phyloP scores from a whole-genome alignment of 2,329 filamentous ascomycete species.

The Colletotrichum ledebouriae region DNA sequence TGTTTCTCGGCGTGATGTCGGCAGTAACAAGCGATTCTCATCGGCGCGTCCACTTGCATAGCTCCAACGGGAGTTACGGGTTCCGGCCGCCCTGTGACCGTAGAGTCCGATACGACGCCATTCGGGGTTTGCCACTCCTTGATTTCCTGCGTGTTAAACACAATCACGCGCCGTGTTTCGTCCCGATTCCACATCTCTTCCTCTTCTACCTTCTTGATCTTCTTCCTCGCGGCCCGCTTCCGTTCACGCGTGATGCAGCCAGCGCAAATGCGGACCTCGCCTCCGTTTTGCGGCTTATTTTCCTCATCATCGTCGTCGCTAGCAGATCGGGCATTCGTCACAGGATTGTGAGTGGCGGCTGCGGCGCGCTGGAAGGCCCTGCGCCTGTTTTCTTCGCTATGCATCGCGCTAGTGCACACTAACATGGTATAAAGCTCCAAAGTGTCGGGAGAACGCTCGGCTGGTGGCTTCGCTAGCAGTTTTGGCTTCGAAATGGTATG shows the following conservation, averaged over 20 bases:
- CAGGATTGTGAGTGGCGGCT: conserved; percentile 56
- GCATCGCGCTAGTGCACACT: conserved; percentile 94
- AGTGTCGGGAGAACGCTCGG: conserved; percentile 77
- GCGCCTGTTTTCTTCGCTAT: conserved; percentile 74
- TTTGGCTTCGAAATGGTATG: conserved; percentile 97
- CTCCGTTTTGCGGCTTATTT: conserved; percentile 84
- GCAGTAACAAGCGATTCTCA: conserved; percentile 98
- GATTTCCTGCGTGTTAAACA: conserved; percentile 91
- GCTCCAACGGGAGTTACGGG: conserved; percentile 66
- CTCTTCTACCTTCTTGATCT: conserved; percentile 92
- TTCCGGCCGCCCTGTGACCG: conserved; percentile 58
- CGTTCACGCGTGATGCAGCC: conserved; percentile 94
- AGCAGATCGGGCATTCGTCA: conserved; percentile 45
- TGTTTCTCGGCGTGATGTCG: conserved; percentile 94
- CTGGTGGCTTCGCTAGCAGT: conserved; percentile 80
- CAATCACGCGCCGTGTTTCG: conserved; percentile 84
- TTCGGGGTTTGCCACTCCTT: conserved; percentile 80
- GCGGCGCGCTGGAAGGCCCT: conserved; percentile 75
- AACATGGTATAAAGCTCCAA: conserved; percentile 85
- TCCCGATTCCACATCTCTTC: conserved; percentile 88
- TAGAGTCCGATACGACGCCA: conserved; percentile 53
- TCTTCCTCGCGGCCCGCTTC: conserved; percentile 92
- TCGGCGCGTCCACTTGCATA: conserved; percentile 86
- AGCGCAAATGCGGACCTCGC: conserved; percentile 91
- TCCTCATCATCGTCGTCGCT: conserved; percentile 71